A percentile compares a stretch with the other conserved stretches of the same genome.
Evolutionary conservation across 2,329 filamentous ascomycete genomes (phyloP).

Genomic region (Madurella mycetomatis): DNA sequence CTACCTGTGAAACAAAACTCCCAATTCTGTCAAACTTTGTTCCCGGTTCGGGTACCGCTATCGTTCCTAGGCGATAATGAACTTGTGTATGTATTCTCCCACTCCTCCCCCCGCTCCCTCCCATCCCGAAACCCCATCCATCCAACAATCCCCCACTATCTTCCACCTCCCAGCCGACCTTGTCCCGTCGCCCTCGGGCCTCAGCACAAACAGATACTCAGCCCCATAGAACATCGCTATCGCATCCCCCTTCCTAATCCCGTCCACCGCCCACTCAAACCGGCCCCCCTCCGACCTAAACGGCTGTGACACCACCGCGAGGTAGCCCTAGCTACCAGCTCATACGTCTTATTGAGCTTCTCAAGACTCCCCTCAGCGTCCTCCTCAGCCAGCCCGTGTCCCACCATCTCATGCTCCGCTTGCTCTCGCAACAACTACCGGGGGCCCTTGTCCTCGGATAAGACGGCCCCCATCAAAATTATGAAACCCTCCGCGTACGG

Average conservation of each 20-base stretch:
- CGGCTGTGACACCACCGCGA: neutral
- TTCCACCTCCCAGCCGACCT: neutral
- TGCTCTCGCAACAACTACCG: neutral
- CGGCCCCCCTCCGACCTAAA: neutral
- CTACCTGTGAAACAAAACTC: too few species aligned
- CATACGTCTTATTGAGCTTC: neutral
- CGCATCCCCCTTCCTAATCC: neutral
- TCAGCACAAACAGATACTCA: constrained; percentile 1
- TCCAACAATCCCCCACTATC: neutral
- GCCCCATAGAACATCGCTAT: neutral
- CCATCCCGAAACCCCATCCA: neutral
- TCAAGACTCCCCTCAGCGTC: neutral
- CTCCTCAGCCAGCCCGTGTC: neutral
- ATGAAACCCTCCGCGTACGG: neutral
- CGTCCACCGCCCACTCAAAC: neutral
- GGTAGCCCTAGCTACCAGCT: neutral
- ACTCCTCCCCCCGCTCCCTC: neutral
- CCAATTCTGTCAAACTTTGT: too few species aligned
- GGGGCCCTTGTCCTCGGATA: too few species aligned
- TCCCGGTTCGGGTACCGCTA: too few species aligned
- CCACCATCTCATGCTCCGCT: neutral
- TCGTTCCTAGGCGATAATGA: too few species aligned
- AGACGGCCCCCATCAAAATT: neutral
- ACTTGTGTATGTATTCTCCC: too few species aligned
- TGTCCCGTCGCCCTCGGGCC: neutral